Evolutionary conservation across 352 stramenopile species (phyloP).

Genomic region (Phytopythium cucurbitacearum): DNA sequence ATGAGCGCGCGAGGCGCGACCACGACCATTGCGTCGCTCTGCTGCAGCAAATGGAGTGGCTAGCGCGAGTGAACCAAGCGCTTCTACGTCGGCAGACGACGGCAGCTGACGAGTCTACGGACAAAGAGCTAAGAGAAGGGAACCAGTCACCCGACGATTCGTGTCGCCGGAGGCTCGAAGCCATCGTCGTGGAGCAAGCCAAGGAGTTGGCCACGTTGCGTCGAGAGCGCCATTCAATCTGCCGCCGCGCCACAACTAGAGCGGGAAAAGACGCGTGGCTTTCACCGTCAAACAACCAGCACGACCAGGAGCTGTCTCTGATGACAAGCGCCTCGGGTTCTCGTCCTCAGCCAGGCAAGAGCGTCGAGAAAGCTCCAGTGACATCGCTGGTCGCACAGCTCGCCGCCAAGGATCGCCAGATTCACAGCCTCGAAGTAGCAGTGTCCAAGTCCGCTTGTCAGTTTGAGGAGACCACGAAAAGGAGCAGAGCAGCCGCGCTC

Average conservation of each 20-base stretch:
- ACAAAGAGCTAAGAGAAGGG: background rate
- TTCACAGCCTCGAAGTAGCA: constrained; percentile 23
- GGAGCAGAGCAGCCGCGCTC: constrained; percentile 19
- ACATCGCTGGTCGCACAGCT: constrained; percentile 38
- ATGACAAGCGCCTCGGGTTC: background rate
- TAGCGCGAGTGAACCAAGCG: constrained; percentile 30
- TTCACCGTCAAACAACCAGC: constrained; percentile 4
- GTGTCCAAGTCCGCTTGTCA: constrained; percentile 24
- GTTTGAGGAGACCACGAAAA: constrained; percentile 13
- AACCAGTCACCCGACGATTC: background rate
- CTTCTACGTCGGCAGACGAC: background rate
- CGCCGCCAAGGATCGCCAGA: constrained; percentile 24
- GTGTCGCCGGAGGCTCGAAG: constrained; percentile 20
- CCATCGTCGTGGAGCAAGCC: constrained; percentile 33
- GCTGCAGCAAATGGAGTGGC: constrained; percentile 40
- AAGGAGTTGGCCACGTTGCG: constrained; percentile 26
- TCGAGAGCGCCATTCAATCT: constrained; percentile 5
- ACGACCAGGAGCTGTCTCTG: background rate
- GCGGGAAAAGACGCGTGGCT: background rate
- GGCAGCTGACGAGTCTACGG: background rate
- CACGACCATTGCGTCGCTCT: constrained; percentile 33
- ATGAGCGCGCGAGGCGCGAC: constrained; percentile 22
- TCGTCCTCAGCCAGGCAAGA: background rate
- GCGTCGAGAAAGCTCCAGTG: constrained; percentile 24
- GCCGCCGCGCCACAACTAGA: background rate